phyloP scores from a whole-genome alignment of 208 protist species.

The Acanthamoeba healyi region DNA sequence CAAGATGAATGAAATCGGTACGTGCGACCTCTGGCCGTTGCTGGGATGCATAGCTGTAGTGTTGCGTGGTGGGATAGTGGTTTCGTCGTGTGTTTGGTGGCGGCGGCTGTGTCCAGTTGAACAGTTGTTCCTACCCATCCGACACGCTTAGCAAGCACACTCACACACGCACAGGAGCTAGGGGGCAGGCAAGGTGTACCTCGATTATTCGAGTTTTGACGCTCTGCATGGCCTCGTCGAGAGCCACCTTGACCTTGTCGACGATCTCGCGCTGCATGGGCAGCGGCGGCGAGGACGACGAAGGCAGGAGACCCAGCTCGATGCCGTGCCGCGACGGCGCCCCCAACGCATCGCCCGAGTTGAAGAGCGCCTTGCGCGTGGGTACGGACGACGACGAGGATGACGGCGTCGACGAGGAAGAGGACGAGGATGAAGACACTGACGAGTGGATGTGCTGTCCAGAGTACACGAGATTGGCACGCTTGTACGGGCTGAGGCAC shows the following conservation, averaged over 20 bases:
- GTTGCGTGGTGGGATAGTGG: neutral
- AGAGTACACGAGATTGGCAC: neutral
- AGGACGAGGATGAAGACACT: neutral
- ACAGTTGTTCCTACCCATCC: neutral
- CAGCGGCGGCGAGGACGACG: conserved; percentile 32
- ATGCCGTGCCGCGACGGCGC: neutral
- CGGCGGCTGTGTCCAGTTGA: conserved; percentile 10
- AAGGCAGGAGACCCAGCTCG: conserved; percentile 1
- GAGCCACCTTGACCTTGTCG: conserved; percentile 14
- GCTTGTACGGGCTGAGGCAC: conserved; percentile 56
- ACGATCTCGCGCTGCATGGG: conserved; percentile 48
- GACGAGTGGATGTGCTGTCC: conserved; percentile 58
- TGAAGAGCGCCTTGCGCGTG: conserved; percentile 9
- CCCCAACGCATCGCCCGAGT: neutral
- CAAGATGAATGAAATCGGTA: neutral
- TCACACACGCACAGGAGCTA: neutral
- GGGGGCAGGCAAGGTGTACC: neutral
- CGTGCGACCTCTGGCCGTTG: neutral
- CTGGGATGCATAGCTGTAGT: neutral
- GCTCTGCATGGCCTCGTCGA: conserved; percentile 50
- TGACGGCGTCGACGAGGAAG: neutral
- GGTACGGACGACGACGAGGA: neutral
- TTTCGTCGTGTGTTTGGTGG: neutral
- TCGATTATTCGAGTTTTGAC: conserved; percentile 12
- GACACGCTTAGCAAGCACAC: neutral